Evolutionary conservation across 805 yeast species (phyloP), one percentile per base, ranked within the genome.

Genomic region (Lachancea sp.): DNA sequence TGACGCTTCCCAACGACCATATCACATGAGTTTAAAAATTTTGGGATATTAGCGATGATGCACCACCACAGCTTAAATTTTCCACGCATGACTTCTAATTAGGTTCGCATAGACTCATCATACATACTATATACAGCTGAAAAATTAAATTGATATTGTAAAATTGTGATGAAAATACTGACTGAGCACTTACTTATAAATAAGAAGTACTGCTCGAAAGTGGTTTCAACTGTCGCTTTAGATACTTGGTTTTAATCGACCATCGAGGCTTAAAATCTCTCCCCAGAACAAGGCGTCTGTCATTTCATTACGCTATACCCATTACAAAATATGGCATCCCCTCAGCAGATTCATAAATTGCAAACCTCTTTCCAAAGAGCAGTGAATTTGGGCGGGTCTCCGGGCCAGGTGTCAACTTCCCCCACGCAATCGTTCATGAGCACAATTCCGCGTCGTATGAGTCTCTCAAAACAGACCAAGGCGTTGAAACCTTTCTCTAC

Each of bases 401-500:
- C 82, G 41, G 77, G 80, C 56, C 85, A 82, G 7, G 94, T 84
- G 45, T 80, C 89, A 6, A 81, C 90, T 20, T 83, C 92, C 4
- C 94, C 94, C 45, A 77, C 84, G 34, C 80, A 77, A 52, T 80
- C 89, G 13, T 83, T 74, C 63, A 65, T 82, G 69, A 72, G 69
- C 51, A 57, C 61, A 23, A 42, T 61, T 23, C 79, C 77, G 48
- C 71, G 69, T 49, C 62, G 69, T 47, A 54, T 65, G 42, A 66
- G 69, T 38, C 63, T 61, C 40, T 63, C 74, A 1, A 64, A 58
- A 42, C 78, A 76, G 52, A 70, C 75, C 36, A 86, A 84, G 68
- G 74, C 83, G 22, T 74, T 92, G 60, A 92, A 90, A 68, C 98
- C 98, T 16, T 92, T 90, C 63, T 80, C 90, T 50, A 84, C 96